These are phyloP conservation scores for Vaucheria bursata DNA, from an alignment of 352 stramenopile species.

Conservation along the genomic window DNA sequence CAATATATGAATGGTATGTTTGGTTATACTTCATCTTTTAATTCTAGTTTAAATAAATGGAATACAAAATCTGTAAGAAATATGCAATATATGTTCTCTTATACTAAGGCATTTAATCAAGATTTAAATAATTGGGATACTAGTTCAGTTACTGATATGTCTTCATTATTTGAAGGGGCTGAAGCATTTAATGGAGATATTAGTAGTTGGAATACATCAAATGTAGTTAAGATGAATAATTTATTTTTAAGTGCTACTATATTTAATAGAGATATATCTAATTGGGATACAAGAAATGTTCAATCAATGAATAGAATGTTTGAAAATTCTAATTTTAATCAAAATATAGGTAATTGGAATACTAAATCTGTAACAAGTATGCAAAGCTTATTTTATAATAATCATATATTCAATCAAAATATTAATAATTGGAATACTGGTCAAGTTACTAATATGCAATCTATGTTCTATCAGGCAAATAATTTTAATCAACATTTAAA, in stretches of 20 bases:
- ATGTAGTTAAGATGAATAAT: neutral
- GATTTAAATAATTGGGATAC: neutral
- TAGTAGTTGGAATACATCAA: constrained; percentile 15
- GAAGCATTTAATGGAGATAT: neutral
- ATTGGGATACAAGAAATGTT: neutral
- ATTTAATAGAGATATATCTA: constrained; percentile 12
- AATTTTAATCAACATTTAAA: too few species aligned
- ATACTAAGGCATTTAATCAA: constrained; percentile 5
- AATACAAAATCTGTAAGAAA: constrained; percentile 12
- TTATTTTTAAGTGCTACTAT: constrained; percentile 2
- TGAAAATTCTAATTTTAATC: constrained; percentile 1
- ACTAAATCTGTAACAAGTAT: neutral
- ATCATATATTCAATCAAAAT: too few species aligned
- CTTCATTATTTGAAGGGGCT: neutral
- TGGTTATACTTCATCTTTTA: neutral
- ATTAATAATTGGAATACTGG: too few species aligned
- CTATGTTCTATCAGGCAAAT: too few species aligned
- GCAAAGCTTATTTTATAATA: too few species aligned
- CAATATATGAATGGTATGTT: neutral
- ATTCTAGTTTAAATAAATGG: constrained; percentile 7
- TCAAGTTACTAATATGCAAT: too few species aligned
- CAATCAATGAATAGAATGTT: constrained; percentile 11
- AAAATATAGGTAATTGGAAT: constrained; percentile 6
- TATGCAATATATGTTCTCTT: constrained; percentile 8
- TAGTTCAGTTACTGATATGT: neutral